Evolutionary conservation across 208 protist genomes (phyloP).

Genomic region (Zelonia costaricensis): DNA sequence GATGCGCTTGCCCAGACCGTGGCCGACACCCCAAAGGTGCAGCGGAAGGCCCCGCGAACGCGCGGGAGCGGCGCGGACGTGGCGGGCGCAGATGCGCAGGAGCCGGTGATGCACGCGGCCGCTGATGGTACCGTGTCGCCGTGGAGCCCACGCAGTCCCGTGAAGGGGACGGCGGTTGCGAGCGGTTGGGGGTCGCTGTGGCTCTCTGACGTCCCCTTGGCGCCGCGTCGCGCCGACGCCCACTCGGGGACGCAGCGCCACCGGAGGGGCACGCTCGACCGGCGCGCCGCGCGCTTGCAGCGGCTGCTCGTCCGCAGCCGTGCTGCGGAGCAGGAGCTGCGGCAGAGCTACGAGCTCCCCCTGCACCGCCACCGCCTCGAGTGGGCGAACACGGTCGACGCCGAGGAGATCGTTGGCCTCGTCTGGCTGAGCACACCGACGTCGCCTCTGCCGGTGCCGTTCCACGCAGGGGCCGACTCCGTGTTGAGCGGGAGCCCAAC

Average conservation of each 20-base stretch:
- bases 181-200: too few species aligned
- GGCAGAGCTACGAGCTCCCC: conserved; percentile 12
- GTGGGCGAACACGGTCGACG: conserved; percentile 19
- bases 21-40: neutral
- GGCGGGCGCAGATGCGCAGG: too few species aligned
- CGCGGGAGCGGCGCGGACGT: too few species aligned
- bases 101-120: too few species aligned
- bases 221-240: too few species aligned
- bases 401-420: conserved; percentile 24
- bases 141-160: too few species aligned
- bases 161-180: too few species aligned
- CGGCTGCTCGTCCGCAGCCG: conserved; percentile 5
- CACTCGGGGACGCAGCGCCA: neutral
- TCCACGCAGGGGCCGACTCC: too few species aligned
- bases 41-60: neutral
- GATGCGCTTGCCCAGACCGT: neutral
- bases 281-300: conserved; percentile 13
- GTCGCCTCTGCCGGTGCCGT: too few species aligned
- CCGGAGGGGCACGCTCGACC: conserved; percentile 4
- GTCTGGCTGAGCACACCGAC: conserved; percentile 32
- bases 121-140: too few species aligned
- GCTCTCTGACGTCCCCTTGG: too few species aligned
- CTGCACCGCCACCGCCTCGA: conserved; percentile 28
- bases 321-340: conserved; percentile 10
- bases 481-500: too few species aligned